Evolutionary conservation across 2,329 filamentous ascomycete genomes (phyloP).

Genomic region (Penicillium sp.): DNA sequence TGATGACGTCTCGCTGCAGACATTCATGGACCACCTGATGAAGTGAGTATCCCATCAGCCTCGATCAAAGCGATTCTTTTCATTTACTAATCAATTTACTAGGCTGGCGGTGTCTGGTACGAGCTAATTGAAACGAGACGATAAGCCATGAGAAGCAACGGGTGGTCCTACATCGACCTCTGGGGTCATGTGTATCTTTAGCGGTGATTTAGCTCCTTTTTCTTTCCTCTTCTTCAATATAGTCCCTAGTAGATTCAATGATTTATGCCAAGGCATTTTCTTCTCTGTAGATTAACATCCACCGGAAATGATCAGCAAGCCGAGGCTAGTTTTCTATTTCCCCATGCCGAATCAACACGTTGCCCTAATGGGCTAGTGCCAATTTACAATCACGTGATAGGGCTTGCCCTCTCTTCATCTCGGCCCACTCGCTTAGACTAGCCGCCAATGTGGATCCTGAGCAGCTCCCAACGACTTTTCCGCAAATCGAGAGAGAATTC

Average conservation of each 20-base stretch:
- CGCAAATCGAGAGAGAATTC: conserved; percentile 15
- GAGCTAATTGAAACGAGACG: conserved; percentile 42
- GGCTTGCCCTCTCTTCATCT: conserved; percentile 13
- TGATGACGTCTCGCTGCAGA: conserved; percentile 95
- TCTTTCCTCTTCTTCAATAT: conserved; percentile 28
- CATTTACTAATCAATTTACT: conserved; percentile 28
- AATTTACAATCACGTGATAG: conserved; percentile 11
- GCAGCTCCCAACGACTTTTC: conserved; percentile 22
- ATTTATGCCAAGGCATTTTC: conserved; percentile 24
- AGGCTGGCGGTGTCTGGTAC: conserved; percentile 55
- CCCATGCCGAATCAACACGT: conserved; percentile 2
- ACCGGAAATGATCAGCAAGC: not conserved
- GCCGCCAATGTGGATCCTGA: conserved; percentile 24
- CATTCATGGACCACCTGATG: conserved; percentile 99
- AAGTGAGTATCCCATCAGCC: conserved; percentile 64
- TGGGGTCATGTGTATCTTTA: conserved; percentile 46
- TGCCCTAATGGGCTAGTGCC: conserved; percentile 11
- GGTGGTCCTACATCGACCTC: conserved; percentile 32
- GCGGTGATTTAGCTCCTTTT: conserved; percentile 37
- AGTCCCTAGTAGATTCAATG: conserved; percentile 34
- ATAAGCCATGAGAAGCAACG: conserved; percentile 38
- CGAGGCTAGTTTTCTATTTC: not conserved
- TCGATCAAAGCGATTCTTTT: not conserved
- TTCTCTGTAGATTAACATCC: not conserved
- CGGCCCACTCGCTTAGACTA: conserved; percentile 33